A percentile compares a stretch with the other conserved stretches of the same genome.
Evolutionary conservation across 176 grass and related monocot species (phyloP).

Genomic region (Eleusine indica): DNA sequence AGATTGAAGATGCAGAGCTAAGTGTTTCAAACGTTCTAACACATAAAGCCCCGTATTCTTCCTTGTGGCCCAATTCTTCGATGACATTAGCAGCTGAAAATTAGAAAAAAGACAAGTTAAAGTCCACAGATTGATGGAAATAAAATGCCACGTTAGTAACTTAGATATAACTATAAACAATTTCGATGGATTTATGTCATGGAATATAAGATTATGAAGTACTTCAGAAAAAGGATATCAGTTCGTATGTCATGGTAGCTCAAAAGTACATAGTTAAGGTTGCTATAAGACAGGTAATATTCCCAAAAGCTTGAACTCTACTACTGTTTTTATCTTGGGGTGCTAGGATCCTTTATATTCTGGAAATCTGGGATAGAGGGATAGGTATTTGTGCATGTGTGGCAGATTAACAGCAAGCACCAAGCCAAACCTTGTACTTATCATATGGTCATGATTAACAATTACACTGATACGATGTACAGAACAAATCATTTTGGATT

Average conservation of each 20-base stretch:
- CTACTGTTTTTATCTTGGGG: too few species aligned
- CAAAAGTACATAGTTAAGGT: neutral
- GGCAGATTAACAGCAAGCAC: constrained; percentile 1
- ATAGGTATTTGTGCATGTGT: neutral
- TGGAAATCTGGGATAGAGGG: neutral
- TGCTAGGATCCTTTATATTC: too few species aligned
- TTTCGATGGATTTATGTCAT: neutral
- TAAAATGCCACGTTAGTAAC: neutral
- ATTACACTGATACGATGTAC: neutral
- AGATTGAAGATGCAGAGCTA: constrained; percentile 76
- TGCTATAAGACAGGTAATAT: neutral
- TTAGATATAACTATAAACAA: constrained; percentile 19
- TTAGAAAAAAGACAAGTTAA: constrained; percentile 39
- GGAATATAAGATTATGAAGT: constrained; percentile 15
- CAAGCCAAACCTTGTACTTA: constrained; percentile 12
- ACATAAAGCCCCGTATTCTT: constrained; percentile 72
- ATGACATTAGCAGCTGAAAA: constrained; percentile 76
- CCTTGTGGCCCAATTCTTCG: constrained; percentile 91
- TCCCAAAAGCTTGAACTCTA: neutral
- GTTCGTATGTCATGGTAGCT: neutral
- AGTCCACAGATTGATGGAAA: constrained; percentile 32
- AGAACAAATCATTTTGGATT: neutral
- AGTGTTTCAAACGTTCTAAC: constrained; percentile 84
- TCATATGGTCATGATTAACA: neutral
- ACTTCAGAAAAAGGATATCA: neutral